Percentiles rank a stretch among this genome's conserved stretches.
phyloP scores from a whole-genome alignment of 176 grass and related monocot species.

The Eleusine indica region DNA sequence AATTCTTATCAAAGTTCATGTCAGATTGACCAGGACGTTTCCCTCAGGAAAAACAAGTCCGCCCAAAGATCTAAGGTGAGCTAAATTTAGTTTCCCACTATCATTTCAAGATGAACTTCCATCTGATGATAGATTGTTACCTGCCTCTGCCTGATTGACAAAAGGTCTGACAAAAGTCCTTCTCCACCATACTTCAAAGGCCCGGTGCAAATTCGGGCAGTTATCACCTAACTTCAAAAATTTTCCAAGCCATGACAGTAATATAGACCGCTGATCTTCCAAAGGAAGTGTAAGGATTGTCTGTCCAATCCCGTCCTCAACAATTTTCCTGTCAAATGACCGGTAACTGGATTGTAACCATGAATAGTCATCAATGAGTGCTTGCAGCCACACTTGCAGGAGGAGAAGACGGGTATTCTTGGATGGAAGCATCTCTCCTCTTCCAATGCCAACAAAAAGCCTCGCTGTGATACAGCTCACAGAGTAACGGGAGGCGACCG shows the following conservation, averaged over 20 bases:
- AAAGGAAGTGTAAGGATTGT: constrained; percentile 86
- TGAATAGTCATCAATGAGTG: constrained; percentile 85
- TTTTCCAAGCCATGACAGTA: constrained; percentile 70
- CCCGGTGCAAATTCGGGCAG: constrained; percentile 85
- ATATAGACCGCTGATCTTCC: constrained; percentile 70
- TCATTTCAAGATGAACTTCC: constrained; percentile 33
- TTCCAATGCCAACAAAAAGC: constrained; percentile 86
- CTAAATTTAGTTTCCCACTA: constrained; percentile 30
- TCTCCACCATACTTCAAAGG: constrained; percentile 97
- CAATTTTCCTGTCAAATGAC: constrained; percentile 78
- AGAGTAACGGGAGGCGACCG: constrained; percentile 51
- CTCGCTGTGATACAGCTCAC: constrained; percentile 70
- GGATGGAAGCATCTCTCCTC: constrained; percentile 75
- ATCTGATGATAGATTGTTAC: constrained; percentile 22
- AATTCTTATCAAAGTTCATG: constrained; percentile 17
- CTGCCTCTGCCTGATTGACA: constrained; percentile 42
- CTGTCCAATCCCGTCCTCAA: constrained; percentile 82
- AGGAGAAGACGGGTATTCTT: constrained; percentile 59
- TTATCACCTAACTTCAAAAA: constrained; percentile 75
- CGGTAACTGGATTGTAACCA: constrained; percentile 74
- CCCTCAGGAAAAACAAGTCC: not conserved
- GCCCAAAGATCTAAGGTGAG: constrained; percentile 33
- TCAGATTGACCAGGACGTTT: constrained; percentile 34
- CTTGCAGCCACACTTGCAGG: constrained; percentile 69
- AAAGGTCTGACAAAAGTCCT: constrained; percentile 91